phyloP scores from a whole-genome alignment of 73 alveolate genomes.

The Diophrys sp. region DNA sequence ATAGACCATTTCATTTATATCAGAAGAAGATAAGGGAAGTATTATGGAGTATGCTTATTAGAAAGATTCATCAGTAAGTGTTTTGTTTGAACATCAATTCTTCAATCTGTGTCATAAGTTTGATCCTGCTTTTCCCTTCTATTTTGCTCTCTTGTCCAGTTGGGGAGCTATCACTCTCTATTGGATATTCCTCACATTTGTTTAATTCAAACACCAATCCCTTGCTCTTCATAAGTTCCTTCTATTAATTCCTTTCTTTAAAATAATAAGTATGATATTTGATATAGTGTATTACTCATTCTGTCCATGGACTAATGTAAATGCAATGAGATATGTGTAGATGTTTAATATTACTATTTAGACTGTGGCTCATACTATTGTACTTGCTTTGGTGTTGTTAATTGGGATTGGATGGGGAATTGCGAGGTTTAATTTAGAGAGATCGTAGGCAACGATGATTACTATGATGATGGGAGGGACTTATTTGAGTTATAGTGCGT shows the following conservation, averaged over 20 bases:
- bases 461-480: conserved; percentile 44
- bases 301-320: conserved; percentile 41
- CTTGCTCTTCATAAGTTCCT: conserved; percentile 8
- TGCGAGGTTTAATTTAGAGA: conserved; percentile 6
- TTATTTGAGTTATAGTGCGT: conserved; percentile 36
- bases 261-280: conserved; percentile 5
- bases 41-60: not conserved
- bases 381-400: conserved; percentile 20
- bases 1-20: not conserved
- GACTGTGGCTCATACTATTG: conserved; percentile 26
- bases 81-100: not conserved
- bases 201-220: not conserved
- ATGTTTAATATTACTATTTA: conserved; percentile 36
- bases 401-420: conserved; percentile 39
- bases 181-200: not conserved
- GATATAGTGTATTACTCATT: conserved; percentile 6
- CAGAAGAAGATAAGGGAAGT: not conserved
- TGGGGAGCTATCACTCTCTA: not conserved
- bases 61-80: not conserved
- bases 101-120: not conserved
- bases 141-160: not conserved
- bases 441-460: conserved; percentile 28
- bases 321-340: conserved; percentile 17
- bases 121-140: not conserved
- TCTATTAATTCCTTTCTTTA: conserved; percentile 16